A percentile compares a stretch with the other conserved stretches of the same genome.
These are phyloP conservation scores for Westerdykella aurantiaca DNA, from an alignment of 2,329 filamentous ascomycete genomes.

Conservation along the genomic window DNA sequence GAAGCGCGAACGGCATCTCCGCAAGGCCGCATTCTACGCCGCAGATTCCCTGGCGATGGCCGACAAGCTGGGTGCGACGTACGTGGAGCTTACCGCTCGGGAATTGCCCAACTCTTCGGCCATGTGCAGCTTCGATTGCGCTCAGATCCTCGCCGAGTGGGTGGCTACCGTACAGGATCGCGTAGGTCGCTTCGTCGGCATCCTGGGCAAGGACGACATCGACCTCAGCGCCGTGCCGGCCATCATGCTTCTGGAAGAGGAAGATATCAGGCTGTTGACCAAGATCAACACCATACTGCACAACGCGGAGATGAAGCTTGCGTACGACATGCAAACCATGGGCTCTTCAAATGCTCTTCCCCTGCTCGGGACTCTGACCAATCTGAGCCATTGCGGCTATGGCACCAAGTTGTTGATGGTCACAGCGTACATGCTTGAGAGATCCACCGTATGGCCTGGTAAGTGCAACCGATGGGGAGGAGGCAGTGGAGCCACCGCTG, in stretches of 20 bases:
- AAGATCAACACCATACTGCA: constrained; percentile 77
- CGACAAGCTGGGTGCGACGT: constrained; percentile 77
- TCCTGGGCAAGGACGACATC: constrained; percentile 76
- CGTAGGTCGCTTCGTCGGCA: constrained; percentile 81
- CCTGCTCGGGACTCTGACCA: constrained; percentile 50
- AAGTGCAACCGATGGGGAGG: constrained; percentile 35
- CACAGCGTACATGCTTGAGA: constrained; percentile 80
- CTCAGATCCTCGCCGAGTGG: constrained; percentile 92
- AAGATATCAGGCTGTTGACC: constrained; percentile 76
- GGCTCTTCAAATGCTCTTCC: constrained; percentile 42
- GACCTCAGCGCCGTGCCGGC: constrained; percentile 76
- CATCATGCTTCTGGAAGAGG: constrained; percentile 85
- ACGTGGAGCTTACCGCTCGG: constrained; percentile 74
- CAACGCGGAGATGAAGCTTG: constrained; percentile 75
- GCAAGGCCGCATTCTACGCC: constrained; percentile 93
- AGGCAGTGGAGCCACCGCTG: constrained; percentile 8
- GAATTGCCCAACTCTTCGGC: constrained; percentile 87
- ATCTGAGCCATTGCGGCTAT: constrained; percentile 61
- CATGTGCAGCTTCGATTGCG: constrained; percentile 89
- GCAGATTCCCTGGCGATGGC: constrained; percentile 87
- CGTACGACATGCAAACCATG: constrained; percentile 41
- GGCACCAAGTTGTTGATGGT: constrained; percentile 78
- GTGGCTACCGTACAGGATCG: constrained; percentile 87
- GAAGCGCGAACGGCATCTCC: constrained; percentile 77
- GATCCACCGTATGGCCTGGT: constrained; percentile 90